phyloP scores from a whole-genome alignment of 176 grass and related monocot species.

The Bolboschoenus planiculmis region DNA sequence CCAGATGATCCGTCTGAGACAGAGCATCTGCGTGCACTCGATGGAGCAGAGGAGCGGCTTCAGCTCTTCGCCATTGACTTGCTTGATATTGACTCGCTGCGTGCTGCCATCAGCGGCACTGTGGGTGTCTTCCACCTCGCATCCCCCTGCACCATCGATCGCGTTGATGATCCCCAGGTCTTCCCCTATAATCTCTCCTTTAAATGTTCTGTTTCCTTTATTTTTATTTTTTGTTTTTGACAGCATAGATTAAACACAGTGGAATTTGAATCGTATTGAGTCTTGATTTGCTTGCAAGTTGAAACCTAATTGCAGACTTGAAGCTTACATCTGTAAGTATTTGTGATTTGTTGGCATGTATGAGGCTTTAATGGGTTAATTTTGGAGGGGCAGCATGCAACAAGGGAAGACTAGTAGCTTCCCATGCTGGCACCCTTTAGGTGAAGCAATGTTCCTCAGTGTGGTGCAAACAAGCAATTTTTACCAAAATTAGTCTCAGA shows the following conservation, averaged over 20 bases:
- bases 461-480: background rate
- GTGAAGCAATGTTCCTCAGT: background rate
- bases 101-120: slow-evolving; percentile 39
- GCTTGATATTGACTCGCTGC: slow-evolving; percentile 48
- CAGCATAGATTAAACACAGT: background rate
- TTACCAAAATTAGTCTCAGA: background rate
- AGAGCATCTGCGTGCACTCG: slow-evolving; percentile 57
- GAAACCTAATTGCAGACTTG: background rate
- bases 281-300: background rate
- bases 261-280: background rate
- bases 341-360: background rate
- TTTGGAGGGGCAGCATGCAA: background rate
- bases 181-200: background rate
- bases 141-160: slow-evolving; percentile 59
- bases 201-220: background rate
- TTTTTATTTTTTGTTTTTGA: background rate
- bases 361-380: background rate
- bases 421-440: background rate
- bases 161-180: slow-evolving; percentile 72
- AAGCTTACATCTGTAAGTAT: background rate
- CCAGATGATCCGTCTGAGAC: slow-evolving; percentile 78
- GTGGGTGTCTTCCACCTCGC: slow-evolving; percentile 82
- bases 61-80: slow-evolving; percentile 62
- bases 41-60: slow-evolving; percentile 39
- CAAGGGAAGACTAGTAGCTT: background rate